A percentile compares a stretch with the other conserved stretches of the same genome.
Conservation (phyloP, 352 stramenopile genomes). For the Phytopythium oedochilum region DNA sequence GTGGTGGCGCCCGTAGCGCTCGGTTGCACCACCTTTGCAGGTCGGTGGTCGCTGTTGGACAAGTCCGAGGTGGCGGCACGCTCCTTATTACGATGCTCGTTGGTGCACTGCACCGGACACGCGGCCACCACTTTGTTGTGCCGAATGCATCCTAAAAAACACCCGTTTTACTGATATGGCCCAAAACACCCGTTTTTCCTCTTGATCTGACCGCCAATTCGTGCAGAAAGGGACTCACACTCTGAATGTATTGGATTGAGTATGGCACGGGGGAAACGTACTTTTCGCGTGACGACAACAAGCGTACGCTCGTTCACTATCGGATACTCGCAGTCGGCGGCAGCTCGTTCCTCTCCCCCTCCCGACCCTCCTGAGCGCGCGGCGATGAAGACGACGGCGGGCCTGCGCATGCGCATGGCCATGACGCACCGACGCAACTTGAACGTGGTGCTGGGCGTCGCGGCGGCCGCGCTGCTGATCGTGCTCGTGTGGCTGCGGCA, state of each 20-base stretch:
- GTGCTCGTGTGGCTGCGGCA: conserved; percentile 42
- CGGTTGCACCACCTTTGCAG: neutral
- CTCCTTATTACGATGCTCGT: no score
- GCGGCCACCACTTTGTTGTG: neutral
- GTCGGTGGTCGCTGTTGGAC: neutral
- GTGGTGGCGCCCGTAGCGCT: neutral
- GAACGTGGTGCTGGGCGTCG: conserved; percentile 44
- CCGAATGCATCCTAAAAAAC: conserved; percentile 3
- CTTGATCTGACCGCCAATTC: no score
- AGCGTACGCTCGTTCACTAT: neutral
- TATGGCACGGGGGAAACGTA: no score
- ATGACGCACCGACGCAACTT: conserved; percentile 61
- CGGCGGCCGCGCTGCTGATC: conserved; percentile 40
- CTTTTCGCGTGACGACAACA: neutral
- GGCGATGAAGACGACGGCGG: conserved; percentile 51
- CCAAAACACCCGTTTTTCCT: no score
- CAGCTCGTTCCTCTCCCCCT: conserved; percentile 10
- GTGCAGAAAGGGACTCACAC: no score
- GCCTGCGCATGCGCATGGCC: conserved; percentile 64
- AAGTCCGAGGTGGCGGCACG: no score
- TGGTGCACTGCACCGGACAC: neutral
- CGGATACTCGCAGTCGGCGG: conserved; percentile 37
- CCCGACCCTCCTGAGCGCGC: neutral
- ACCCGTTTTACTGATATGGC: neutral
- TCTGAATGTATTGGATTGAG: no score